Percentiles rank a stretch among this genome's conserved stretches.
Conservation (phyloP, 2,329 filamentous ascomycete species). For the Drechslerella coelobrocha region DNA sequence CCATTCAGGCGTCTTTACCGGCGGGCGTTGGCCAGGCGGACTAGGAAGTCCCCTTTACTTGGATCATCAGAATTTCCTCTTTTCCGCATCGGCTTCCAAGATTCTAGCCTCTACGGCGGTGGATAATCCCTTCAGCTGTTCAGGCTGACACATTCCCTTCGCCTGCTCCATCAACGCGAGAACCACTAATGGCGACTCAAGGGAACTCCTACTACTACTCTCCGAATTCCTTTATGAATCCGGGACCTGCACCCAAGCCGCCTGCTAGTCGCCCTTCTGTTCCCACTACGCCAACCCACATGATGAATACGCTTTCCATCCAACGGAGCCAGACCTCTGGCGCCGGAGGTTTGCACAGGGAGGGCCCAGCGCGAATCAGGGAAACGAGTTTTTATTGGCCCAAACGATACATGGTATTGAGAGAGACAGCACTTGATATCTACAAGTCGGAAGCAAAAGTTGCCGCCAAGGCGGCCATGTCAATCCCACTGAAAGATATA, state of each 20-base stretch:
- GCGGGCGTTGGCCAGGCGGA: not conserved
- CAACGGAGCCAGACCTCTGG: slow-evolving; percentile 29
- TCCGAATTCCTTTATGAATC: slow-evolving; percentile 47
- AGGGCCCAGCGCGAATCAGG: slow-evolving; percentile 67
- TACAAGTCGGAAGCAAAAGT: slow-evolving; percentile 88
- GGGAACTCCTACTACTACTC: slow-evolving; percentile 41
- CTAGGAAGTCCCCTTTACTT: not conserved
- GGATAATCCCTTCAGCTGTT: slow-evolving; percentile 1
- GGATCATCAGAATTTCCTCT: not conserved
- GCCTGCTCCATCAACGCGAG: slow-evolving; percentile 11
- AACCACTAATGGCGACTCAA: slow-evolving; percentile 35
- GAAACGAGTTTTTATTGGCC: slow-evolving; percentile 88
- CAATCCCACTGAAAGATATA: slow-evolving; percentile 76
- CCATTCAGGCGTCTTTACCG: slow-evolving; percentile 16
- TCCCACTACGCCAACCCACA: slow-evolving; percentile 42
- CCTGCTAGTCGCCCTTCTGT: slow-evolving; percentile 25
- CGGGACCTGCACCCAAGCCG: slow-evolving; percentile 47
- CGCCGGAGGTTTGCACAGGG: slow-evolving; percentile 29
- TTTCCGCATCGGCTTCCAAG: slow-evolving; percentile 8
- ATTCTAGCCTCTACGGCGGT: too few species aligned
- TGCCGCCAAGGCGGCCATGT: slow-evolving; percentile 87
- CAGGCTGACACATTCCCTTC: not conserved
- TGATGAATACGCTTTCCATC: slow-evolving; percentile 44
- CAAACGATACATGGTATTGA: slow-evolving; percentile 86
- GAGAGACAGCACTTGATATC: slow-evolving; percentile 92